A percentile compares a stretch with the other conserved stretches of the same genome.
Evolutionary conservation across 208 protist genomes (phyloP).

Genomic region (Crithidia acanthocephali): DNA sequence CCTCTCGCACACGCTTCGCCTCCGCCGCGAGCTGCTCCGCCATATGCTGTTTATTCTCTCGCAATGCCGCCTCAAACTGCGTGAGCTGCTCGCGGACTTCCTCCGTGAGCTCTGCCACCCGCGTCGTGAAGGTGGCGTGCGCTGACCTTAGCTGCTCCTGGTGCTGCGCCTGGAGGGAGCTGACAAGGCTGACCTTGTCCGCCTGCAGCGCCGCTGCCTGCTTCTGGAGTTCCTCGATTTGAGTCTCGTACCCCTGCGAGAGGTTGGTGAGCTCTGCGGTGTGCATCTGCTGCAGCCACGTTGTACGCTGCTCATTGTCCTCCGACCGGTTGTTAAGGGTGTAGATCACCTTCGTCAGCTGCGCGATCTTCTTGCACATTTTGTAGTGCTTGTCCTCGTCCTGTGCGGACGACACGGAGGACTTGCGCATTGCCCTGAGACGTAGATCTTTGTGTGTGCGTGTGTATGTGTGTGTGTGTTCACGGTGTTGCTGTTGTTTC

Average conservation of each 20-base stretch:
- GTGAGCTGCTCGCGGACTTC: conserved; percentile 44
- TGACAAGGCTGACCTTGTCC: conserved; percentile 32
- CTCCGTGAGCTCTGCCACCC: conserved; percentile 32
- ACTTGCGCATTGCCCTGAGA: conserved; percentile 7
- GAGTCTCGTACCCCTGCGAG: conserved; percentile 65
- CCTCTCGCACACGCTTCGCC: conserved; percentile 36
- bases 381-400: conserved; percentile 91
- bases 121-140: conserved; percentile 45
- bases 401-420: conserved; percentile 5
- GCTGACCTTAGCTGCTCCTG: conserved; percentile 39
- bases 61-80: conserved; percentile 47
- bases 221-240: conserved; percentile 47
- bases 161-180: conserved; percentile 32
- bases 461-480: conserved; percentile 1
- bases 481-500: not conserved
- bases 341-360: conserved; percentile 98
- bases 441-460: not conserved
- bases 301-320: conserved; percentile 90
- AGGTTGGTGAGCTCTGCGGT: conserved; percentile 87
- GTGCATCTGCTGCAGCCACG: conserved; percentile 73
- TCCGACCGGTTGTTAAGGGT: conserved; percentile 96
- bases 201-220: conserved; percentile 24
- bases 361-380: conserved; percentile 98
- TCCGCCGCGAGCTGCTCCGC: conserved; percentile 39
- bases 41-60: conserved; percentile 31